Base-by-base conservation (phyloP, 768 basidiomycete species). In the Termitomyces sp. region DNA sequence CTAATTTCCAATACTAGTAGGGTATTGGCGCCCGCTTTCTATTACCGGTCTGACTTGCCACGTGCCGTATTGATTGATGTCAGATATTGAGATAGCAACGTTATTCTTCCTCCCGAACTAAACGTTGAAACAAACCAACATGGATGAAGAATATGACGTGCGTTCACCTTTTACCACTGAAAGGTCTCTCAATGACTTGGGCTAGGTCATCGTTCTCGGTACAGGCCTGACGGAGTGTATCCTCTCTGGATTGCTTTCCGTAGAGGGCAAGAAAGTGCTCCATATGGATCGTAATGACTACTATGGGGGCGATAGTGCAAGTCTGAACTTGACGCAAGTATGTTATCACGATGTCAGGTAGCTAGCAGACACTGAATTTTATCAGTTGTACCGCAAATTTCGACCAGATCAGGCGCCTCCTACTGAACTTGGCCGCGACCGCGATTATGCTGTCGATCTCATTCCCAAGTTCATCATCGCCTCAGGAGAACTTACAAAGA, bases 101-200 rank as follows among this genome's bases (percentile, higher is more conserved):
- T 13, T 51, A 45, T 40, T 46, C 49, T 46, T 47, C 40, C 44
- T 64, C 64, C 53, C 63, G 58, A 65, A 65, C 63, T 64, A 57
- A 66, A 65, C 58, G n/a, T n/a, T n/a, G n/a, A 66, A 59, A 59
- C 64, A 65, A 59, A 63, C 55, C 65, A 62, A 68, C 73, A 97
- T 99, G 96, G 96, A 99, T 89, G 96, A 98, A 82, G 90, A 93
- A 81, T 98, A 98, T 79, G 95, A 98, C 74, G 95, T 97, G 72
- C 73, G 68, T 36, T 37, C 16, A 24, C 20, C 42, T 55, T 50
- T 36, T 40, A 24, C 34, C 34, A 37, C 20, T 45, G 32, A 24
- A 57, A 57, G 33, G 56, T 45, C 57, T 47, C 54, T 55, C 57
- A 64, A 69, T 56, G 63, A 50, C 44, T 46, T 46, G 49, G 16